These are phyloP conservation scores for Pseudozyma thailandica DNA, from an alignment of 1,284 basidiomycete species.

Conservation along the genomic window DNA sequence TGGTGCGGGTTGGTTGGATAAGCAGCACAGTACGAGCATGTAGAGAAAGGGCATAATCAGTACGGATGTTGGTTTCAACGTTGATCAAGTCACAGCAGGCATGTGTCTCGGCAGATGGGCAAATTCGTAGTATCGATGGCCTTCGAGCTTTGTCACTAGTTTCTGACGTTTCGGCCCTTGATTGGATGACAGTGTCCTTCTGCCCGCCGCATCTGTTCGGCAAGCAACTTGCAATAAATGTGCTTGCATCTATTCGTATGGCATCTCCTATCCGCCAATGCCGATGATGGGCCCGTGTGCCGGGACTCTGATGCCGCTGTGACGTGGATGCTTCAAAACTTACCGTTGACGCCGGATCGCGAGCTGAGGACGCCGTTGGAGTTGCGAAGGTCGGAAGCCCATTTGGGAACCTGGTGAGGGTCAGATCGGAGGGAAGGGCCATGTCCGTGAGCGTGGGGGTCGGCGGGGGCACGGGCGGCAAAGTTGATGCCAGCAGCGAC, in stretches of 20 bases:
- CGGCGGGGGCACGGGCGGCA: conserved; percentile 56
- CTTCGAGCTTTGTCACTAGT: too few species aligned
- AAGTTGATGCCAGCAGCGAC: conserved; percentile 58
- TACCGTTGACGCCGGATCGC: conserved; percentile 53
- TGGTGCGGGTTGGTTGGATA: conserved; percentile 1
- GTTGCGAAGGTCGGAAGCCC: conserved; percentile 45
- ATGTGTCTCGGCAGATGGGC: too few species aligned
- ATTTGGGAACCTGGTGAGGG: conserved; percentile 51
- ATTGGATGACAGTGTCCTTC: too few species aligned
- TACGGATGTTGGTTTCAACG: not conserved
- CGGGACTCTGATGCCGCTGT: not conserved
- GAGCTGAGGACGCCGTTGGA: conserved; percentile 50
- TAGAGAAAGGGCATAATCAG: not conserved
- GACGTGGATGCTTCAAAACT: conserved; percentile 17
- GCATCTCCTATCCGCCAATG: too few species aligned
- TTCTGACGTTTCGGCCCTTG: too few species aligned
- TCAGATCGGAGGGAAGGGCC: conserved; percentile 55
- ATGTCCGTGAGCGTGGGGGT: conserved; percentile 55
- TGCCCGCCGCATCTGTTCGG: too few species aligned
- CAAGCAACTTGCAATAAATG: too few species aligned
- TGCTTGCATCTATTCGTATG: too few species aligned
- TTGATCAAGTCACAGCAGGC: too few species aligned
- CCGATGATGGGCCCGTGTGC: too few species aligned
- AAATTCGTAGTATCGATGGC: too few species aligned
- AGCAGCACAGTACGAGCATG: not conserved